These are phyloP conservation scores for Harringtonia lauricola DNA, from an alignment of 2,329 filamentous ascomycete species.

Conservation along the genomic window DNA sequence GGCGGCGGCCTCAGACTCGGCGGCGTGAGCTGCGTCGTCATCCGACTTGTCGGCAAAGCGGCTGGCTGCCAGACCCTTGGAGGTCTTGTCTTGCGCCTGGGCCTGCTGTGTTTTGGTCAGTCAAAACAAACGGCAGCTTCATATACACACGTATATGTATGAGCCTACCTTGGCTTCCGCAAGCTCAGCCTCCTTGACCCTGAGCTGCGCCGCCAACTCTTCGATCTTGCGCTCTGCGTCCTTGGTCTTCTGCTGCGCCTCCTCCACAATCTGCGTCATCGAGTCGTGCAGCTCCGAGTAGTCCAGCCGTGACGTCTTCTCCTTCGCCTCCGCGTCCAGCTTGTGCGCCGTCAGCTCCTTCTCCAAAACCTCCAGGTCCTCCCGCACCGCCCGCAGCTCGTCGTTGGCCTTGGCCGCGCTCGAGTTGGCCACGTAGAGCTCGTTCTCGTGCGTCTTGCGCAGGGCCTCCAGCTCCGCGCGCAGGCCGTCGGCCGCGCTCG, in stretches of 20 bases:
- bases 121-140: no score
- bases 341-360: constrained; percentile 43
- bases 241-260: constrained; percentile 33
- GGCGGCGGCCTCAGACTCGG: constrained; percentile 20
- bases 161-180: constrained; percentile 46
- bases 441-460: constrained; percentile 28
- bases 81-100: constrained; percentile 29
- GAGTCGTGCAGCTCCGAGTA: constrained; percentile 54
- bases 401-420: constrained; percentile 25
- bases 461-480: constrained; percentile 36
- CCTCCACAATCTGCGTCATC: constrained; percentile 48
- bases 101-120: constrained; percentile 16
- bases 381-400: constrained; percentile 23
- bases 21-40: constrained; percentile 12
- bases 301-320: constrained; percentile 46
- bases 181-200: constrained; percentile 54
- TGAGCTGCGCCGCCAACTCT: constrained; percentile 42
- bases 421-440: constrained; percentile 20
- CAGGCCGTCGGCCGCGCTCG: constrained; percentile 39
- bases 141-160: no score
- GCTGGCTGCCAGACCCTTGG: constrained; percentile 43
- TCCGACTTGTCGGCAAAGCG: constrained; percentile 33
- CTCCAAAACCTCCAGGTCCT: constrained; percentile 35
- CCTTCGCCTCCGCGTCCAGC: constrained; percentile 29
- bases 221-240: constrained; percentile 36